Evolutionary conservation across 176 grass and related monocot species (phyloP).

Genomic region (Carex kokanica): DNA sequence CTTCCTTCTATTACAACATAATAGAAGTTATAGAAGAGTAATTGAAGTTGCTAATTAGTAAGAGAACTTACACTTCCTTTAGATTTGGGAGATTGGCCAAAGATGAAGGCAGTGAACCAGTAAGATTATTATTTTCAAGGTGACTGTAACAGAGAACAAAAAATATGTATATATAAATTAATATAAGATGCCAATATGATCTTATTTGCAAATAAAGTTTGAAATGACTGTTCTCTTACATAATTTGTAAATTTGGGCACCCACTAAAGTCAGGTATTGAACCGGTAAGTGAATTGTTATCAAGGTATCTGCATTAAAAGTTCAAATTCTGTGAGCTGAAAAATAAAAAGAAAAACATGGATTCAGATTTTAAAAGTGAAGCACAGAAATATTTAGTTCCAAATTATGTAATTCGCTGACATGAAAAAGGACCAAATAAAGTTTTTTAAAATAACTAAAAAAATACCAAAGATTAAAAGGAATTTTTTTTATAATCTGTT

Average conservation of each 20-base stretch:
- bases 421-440: background rate
- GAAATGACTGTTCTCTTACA: conserved; percentile 48
- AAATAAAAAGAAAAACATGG: background rate
- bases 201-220: background rate
- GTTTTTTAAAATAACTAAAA: background rate
- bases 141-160: conserved; percentile 48
- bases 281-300: conserved; percentile 71
- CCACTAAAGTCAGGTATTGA: conserved; percentile 77
- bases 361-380: background rate
- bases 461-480: background rate
- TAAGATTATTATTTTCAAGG: conserved; percentile 88
- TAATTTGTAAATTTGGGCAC: conserved; percentile 57
- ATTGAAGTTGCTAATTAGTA: background rate
- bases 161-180: conserved; percentile 17
- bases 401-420: background rate
- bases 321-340: conserved; percentile 20
- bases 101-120: conserved; percentile 58
- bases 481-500: background rate
- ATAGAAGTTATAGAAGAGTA: background rate
- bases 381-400: background rate
- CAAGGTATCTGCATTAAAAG: conserved; percentile 50
- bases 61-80: conserved; percentile 84
- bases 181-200: conserved; percentile 3
- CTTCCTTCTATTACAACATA: background rate
- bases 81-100: conserved; percentile 67